phyloP scores from a whole-genome alignment of 805 yeast species.

The Cyberlindnera saturnus region DNA sequence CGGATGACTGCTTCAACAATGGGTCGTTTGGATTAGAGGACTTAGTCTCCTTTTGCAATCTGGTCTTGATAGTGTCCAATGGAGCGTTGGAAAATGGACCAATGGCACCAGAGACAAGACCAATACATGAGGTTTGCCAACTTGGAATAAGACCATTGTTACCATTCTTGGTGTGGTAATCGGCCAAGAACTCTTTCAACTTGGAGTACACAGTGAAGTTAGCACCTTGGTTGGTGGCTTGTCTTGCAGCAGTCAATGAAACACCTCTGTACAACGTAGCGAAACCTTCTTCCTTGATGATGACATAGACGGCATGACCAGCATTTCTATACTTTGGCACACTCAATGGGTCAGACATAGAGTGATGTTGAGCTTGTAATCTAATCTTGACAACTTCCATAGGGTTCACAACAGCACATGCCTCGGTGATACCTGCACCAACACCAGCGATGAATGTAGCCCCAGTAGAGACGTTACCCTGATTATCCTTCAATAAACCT shows the following conservation, averaged over 20 bases:
- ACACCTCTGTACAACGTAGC: constrained; percentile 91
- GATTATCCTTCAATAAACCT: constrained; percentile 53
- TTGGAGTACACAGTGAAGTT: constrained; percentile 93
- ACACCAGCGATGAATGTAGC: constrained; percentile 88
- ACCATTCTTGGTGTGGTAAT: constrained; percentile 42
- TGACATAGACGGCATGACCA: constrained; percentile 79
- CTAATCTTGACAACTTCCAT: constrained; percentile 97
- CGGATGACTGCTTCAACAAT: constrained; percentile 46
- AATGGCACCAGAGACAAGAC: constrained; percentile 90
- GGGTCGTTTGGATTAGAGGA: constrained; percentile 28
- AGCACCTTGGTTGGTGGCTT: constrained; percentile 97
- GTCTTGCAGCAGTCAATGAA: constrained; percentile 92
- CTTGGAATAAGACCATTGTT: constrained; percentile 56
- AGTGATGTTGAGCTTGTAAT: constrained; percentile 91
- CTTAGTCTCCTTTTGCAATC: constrained; percentile 87
- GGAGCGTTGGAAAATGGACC: constrained; percentile 99
- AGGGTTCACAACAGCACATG: constrained; percentile 90
- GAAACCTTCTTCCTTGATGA: constrained; percentile 87
- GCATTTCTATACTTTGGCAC: constrained; percentile 89
- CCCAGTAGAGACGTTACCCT: constrained; percentile 64
- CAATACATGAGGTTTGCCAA: constrained; percentile 91
- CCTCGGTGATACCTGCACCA: constrained; percentile 96
- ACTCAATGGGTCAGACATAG: constrained; percentile 72
- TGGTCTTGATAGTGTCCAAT: constrained; percentile 91
- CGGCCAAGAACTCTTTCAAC: constrained; percentile 64